Evolutionary conservation across 2,329 filamentous ascomycete species (phyloP).

Genomic region (Chaetomiaceae sp.): DNA sequence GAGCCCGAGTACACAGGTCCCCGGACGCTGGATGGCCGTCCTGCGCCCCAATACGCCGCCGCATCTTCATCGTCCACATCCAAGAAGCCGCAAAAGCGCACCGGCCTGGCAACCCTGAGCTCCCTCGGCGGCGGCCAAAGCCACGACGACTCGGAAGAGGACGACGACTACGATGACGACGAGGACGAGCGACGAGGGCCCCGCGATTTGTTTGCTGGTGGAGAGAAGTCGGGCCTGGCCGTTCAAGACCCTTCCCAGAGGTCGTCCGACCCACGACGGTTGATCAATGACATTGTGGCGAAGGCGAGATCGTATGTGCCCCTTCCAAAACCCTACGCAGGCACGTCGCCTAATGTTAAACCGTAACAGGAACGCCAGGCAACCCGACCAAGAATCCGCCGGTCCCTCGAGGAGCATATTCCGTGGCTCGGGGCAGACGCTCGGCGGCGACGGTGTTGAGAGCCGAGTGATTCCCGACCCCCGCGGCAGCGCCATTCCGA

Average conservation of each 20-base stretch:
- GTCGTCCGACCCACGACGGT: constrained; percentile 46
- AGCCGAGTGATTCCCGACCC: constrained; percentile 66
- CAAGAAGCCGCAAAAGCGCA: constrained; percentile 48
- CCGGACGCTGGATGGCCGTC: constrained; percentile 58
- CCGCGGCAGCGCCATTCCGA: constrained; percentile 29
- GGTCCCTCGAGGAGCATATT: constrained; percentile 54
- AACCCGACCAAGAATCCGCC: constrained; percentile 43
- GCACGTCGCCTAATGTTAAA: constrained; percentile 16
- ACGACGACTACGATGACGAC: constrained; percentile 55
- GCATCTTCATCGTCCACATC: constrained; percentile 32
- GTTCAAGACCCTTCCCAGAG: constrained; percentile 56
- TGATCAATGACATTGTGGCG: constrained; percentile 60
- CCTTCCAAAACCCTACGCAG: no score
- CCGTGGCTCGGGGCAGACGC: constrained; percentile 65
- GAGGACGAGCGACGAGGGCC: constrained; percentile 54
- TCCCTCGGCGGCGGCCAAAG: constrained; percentile 49
- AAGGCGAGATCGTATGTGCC: constrained; percentile 55
- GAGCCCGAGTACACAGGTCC: constrained; percentile 53
- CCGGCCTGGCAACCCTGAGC: constrained; percentile 56
- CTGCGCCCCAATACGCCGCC: constrained; percentile 42
- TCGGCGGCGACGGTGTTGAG: constrained; percentile 71
- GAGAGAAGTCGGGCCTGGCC: constrained; percentile 73
- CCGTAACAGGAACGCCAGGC: constrained; percentile 52
- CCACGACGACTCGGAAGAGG: constrained; percentile 50
- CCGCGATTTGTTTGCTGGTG: constrained; percentile 73